These are phyloP conservation scores for Bipolaris gigantea DNA, from an alignment of 2,329 filamentous ascomycete species.

Conservation along the genomic window DNA sequence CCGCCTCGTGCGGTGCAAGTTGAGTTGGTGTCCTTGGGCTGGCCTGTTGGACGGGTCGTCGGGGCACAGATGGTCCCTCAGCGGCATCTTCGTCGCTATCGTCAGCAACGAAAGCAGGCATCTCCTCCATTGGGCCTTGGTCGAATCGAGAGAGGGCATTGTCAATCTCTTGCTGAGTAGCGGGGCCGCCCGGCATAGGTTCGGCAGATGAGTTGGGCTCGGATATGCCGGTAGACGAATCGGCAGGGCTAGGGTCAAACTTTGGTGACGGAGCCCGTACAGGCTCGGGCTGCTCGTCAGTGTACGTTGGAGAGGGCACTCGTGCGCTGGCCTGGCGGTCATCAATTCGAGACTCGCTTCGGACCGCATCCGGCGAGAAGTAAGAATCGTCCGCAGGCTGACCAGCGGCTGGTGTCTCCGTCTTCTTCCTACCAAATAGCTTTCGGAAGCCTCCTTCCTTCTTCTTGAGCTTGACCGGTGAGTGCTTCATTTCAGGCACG, in stretches of 20 bases:
- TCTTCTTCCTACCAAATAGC: slow-evolving; percentile 46
- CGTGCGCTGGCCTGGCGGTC: slow-evolving; percentile 25
- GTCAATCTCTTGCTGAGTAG: slow-evolving; percentile 61
- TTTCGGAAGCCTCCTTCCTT: slow-evolving; percentile 46
- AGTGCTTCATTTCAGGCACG: slow-evolving; percentile 29
- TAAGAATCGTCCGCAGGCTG: slow-evolving; percentile 25
- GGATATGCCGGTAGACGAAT: slow-evolving; percentile 22
- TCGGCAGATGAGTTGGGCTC: slow-evolving; percentile 49
- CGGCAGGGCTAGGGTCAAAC: slow-evolving; percentile 31
- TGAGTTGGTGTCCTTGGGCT: slow-evolving; percentile 23
- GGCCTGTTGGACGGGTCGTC: slow-evolving; percentile 24
- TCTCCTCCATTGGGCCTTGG: slow-evolving; percentile 83
- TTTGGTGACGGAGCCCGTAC: slow-evolving; percentile 25
- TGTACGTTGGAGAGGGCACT: slow-evolving; percentile 32
- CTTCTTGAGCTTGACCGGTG: slow-evolving; percentile 45
- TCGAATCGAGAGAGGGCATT: slow-evolving; percentile 72
- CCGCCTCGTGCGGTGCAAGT: slow-evolving; percentile 22
- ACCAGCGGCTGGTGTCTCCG: slow-evolving; percentile 20
- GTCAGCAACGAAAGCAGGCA: slow-evolving; percentile 77
- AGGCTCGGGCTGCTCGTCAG: slow-evolving; percentile 25
- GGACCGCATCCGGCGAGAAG: slow-evolving; percentile 22
- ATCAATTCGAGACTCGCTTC: slow-evolving; percentile 31
- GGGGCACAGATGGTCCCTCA: slow-evolving; percentile 27
- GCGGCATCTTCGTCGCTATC: slow-evolving; percentile 37
- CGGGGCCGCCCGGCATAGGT: slow-evolving; percentile 63